Evolutionary conservation across 2,329 filamentous ascomycete genomes (phyloP).

Genomic region (Talaromyces sp.): DNA sequence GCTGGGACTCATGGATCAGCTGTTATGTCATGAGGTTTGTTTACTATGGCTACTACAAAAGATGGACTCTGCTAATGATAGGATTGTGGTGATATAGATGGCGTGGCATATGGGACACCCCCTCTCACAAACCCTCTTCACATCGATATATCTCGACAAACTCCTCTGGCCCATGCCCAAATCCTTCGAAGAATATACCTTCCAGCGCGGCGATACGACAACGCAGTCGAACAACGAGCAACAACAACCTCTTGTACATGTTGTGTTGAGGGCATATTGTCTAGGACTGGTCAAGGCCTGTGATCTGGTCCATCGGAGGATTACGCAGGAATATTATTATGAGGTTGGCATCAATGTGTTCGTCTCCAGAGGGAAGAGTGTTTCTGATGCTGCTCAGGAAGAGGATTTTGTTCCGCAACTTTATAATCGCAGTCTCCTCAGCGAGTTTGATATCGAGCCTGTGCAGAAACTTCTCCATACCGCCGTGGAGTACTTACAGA

Average conservation of each 20-base stretch:
- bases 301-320: conserved; percentile 69
- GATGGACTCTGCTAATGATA: conserved; percentile 4
- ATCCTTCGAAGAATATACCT: conserved; percentile 62
- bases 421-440: conserved; percentile 74
- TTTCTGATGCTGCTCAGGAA: conserved; percentile 55
- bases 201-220: conserved; percentile 36
- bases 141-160: conserved; percentile 82
- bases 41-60: background rate
- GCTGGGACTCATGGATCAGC: conserved; percentile 88
- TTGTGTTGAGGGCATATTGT: conserved; percentile 79
- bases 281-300: conserved; percentile 79
- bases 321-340: conserved; percentile 82
- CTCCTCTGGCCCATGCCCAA: conserved; percentile 68
- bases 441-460: conserved; percentile 56
- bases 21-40: conserved; percentile 78
- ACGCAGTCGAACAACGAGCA: conserved; percentile 12
- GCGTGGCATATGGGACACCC: conserved; percentile 97
- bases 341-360: conserved; percentile 56
- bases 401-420: conserved; percentile 95
- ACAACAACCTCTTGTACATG: conserved; percentile 50
- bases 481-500: conserved; percentile 52
- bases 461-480: conserved; percentile 54
- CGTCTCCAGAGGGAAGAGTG: background rate
- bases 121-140: conserved; percentile 89
- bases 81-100: conserved; percentile 68